Percentiles rank a stretch among this genome's conserved stretches.
Evolutionary conservation across 352 stramenopile genomes (phyloP).

Genomic region (Phytopythium helicoides): DNA sequence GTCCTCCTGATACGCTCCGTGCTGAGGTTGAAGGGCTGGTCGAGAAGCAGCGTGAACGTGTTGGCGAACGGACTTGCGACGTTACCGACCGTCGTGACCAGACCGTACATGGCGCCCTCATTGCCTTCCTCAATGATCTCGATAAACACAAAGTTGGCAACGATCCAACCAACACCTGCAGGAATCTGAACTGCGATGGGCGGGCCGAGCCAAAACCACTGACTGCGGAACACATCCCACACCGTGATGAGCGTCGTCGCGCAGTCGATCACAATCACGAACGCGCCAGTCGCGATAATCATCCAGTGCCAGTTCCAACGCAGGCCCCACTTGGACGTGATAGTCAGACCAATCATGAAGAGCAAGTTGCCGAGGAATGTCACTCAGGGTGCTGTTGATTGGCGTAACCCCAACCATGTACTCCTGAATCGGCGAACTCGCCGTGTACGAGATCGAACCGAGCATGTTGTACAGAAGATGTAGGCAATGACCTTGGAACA

Average conservation of each 20-base stretch:
- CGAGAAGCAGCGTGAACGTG: conserved; percentile 12
- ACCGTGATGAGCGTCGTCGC: conserved; percentile 22
- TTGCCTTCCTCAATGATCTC: conserved; percentile 23
- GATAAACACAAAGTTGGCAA: conserved; percentile 18
- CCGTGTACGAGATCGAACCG: conserved; percentile 9
- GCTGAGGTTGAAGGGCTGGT: conserved; percentile 18
- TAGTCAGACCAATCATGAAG: conserved; percentile 7
- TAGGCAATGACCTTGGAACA: conserved; percentile 26
- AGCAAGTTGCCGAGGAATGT: conserved; percentile 14
- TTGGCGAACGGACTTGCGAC: conserved; percentile 15
- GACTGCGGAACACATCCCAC: conserved; percentile 34
- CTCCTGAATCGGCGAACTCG: conserved; percentile 7
- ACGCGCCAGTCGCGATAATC: conserved; percentile 17
- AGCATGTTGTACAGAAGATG: conserved; percentile 14
- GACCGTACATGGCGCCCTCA: conserved; percentile 23
- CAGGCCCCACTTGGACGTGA: conserved; percentile 21
- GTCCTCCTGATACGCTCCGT: conserved; percentile 15
- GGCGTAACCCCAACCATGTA: conserved; percentile 16
- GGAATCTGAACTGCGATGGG: conserved; percentile 27
- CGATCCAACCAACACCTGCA: conserved; percentile 16
- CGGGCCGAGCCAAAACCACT: conserved; percentile 37
- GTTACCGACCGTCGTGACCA: conserved; percentile 24
- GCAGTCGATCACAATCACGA: conserved; percentile 22
- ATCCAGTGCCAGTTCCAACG: conserved; percentile 36
- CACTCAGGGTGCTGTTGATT: conserved; percentile 14